Percentiles rank a stretch among this genome's conserved stretches.
phyloP scores from a whole-genome alignment of 2,329 filamentous ascomycete species.

The Graphiopsis chlorocephala region DNA sequence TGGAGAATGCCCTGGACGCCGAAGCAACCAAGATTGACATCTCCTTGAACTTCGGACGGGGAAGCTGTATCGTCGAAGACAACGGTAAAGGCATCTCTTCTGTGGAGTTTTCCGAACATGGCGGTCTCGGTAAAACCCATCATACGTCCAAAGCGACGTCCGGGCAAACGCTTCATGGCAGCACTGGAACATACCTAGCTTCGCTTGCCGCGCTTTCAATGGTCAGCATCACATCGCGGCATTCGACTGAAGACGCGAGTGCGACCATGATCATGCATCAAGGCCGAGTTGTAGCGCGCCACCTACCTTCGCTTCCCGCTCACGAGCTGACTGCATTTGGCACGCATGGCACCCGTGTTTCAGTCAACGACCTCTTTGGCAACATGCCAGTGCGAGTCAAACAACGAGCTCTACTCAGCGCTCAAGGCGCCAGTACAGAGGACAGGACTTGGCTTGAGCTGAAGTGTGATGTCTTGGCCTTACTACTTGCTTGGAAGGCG shows the following conservation, averaged over 20 bases:
- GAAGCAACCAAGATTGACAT: constrained; percentile 66
- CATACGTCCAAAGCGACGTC: constrained; percentile 70
- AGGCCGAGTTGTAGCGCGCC: constrained; percentile 62
- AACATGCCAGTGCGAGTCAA: constrained; percentile 61
- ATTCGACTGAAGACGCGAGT: constrained; percentile 57
- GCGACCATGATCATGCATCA: constrained; percentile 70
- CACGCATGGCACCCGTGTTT: constrained; percentile 42
- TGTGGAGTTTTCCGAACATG: constrained; percentile 66
- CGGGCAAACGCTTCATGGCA: constrained; percentile 57
- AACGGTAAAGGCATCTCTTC: constrained; percentile 76
- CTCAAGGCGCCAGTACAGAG: constrained; percentile 70
- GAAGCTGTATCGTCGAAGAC: constrained; percentile 78
- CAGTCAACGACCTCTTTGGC: constrained; percentile 39
- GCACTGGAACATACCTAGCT: constrained; percentile 71
- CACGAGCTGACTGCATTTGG: constrained; percentile 53
- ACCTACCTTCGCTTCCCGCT: constrained; percentile 59
- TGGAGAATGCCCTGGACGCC: constrained; percentile 85
- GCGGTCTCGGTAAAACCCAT: constrained; percentile 64
- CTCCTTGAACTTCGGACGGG: constrained; percentile 70
- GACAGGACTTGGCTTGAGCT: constrained; percentile 68
- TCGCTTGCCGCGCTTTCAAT: constrained; percentile 74
- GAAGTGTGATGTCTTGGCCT: constrained; percentile 55
- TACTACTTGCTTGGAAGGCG: constrained; percentile 68
- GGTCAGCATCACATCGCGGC: constrained; percentile 71
- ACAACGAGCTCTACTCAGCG: constrained; percentile 39